phyloP scores from a whole-genome alignment of 202 grass and related monocot genomes.

The Carex arenaria region DNA sequence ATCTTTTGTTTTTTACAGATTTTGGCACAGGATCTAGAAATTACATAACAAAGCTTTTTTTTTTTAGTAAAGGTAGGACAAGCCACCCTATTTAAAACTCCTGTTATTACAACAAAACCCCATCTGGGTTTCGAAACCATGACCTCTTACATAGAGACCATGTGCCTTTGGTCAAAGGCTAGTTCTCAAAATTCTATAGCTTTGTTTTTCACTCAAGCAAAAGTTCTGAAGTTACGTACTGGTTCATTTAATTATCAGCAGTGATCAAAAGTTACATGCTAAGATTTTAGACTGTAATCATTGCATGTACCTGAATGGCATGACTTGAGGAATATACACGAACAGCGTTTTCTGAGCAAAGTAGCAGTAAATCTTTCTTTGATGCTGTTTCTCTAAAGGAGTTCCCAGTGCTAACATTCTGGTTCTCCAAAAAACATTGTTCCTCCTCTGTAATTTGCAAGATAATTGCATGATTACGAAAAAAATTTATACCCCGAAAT shows the following conservation, averaged over 20 bases:
- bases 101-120: no score
- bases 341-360: slow-evolving; percentile 95
- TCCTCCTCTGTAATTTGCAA: slow-evolving; percentile 18
- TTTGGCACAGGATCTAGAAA: background rate
- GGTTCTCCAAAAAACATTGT: slow-evolving; percentile 9
- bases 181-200: background rate
- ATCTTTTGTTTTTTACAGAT: background rate
- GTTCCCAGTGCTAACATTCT: slow-evolving; percentile 33
- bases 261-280: background rate
- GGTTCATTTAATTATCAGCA: background rate
- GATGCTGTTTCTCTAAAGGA: slow-evolving; percentile 32
- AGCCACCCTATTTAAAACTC: no score
- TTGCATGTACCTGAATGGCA: slow-evolving; percentile 70
- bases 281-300: background rate
- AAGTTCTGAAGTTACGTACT: background rate
- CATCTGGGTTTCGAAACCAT: no score
- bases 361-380: slow-evolving; percentile 54
- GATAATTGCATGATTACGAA: background rate
- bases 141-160: no score
- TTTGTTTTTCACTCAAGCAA: background rate
- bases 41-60: background rate
- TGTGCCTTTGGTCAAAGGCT: no score
- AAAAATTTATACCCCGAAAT: background rate
- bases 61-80: no score
- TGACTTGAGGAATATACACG: slow-evolving; percentile 71